phyloP scores from a whole-genome alignment of 208 protist species.

The Acanthamoeba culbertsoni region DNA sequence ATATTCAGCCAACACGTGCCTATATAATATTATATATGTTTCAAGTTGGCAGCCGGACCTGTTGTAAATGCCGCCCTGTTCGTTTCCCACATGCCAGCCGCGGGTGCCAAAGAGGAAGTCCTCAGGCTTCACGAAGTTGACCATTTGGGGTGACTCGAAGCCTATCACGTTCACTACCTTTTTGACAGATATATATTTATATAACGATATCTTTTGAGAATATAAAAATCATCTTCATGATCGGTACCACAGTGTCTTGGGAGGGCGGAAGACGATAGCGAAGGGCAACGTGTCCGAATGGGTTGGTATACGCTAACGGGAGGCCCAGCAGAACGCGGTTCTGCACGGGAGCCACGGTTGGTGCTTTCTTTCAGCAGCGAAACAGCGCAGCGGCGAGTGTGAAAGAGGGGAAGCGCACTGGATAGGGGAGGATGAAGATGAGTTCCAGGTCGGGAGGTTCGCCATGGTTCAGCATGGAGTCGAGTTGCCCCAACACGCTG shows the following conservation, averaged over 20 bases:
- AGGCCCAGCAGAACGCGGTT: background rate
- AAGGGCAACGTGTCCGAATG: background rate
- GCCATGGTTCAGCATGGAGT: background rate
- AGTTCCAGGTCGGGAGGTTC: conserved; percentile 25
- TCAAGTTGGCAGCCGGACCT: background rate
- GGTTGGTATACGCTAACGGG: background rate
- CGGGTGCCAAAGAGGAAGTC: conserved; percentile 39
- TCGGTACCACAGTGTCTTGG: background rate
- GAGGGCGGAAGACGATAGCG: background rate
- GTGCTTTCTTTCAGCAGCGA: background rate
- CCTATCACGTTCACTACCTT: conserved; percentile 39
- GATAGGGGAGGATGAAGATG: background rate
- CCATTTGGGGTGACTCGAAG: conserved; percentile 7
- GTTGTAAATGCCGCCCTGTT: conserved; percentile 48
- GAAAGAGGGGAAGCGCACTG: background rate
- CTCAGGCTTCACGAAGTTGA: conserved; percentile 41
- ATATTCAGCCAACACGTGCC: background rate
- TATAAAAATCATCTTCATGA: no score
- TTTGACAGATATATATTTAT: no score
- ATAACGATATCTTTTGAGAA: no score
- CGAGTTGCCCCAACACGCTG: background rate
- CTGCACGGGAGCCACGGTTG: background rate
- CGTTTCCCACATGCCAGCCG: conserved; percentile 40
- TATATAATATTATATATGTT: background rate
- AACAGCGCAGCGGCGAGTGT: background rate